These are phyloP conservation scores for Gautieria morchelliformis DNA, from an alignment of 768 basidiomycete genomes.

Conservation along the genomic window DNA sequence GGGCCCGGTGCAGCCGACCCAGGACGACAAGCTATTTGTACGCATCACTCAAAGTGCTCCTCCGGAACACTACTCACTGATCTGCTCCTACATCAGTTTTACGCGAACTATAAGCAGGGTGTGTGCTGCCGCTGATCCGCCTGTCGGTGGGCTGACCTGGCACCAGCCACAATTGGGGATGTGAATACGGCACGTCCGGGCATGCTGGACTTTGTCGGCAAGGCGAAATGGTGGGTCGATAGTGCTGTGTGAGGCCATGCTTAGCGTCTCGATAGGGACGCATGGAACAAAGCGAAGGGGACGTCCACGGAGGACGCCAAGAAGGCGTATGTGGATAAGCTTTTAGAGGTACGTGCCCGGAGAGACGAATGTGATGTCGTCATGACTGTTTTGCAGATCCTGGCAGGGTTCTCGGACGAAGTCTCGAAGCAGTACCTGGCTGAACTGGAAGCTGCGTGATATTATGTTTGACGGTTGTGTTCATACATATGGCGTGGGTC, in stretches of 20 bases:
- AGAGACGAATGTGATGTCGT: slow-evolving; percentile 17
- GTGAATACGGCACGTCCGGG: slow-evolving; percentile 56
- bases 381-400: slow-evolving; percentile 34
- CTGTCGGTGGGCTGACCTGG: background rate
- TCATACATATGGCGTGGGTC: too few species aligned
- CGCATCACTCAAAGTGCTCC: slow-evolving; percentile 21
- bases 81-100: slow-evolving; percentile 57
- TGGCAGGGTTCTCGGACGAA: slow-evolving; percentile 40
- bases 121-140: slow-evolving; percentile 10
- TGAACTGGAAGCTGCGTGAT: slow-evolving; percentile 47
- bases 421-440: slow-evolving; percentile 45
- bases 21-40: slow-evolving; percentile 74
- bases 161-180: slow-evolving; percentile 64
- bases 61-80: background rate
- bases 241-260: slow-evolving; percentile 6
- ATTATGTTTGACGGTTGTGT: background rate
- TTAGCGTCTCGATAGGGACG: slow-evolving; percentile 48
- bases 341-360: slow-evolving; percentile 43
- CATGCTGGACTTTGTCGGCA: slow-evolving; percentile 76
- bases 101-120: slow-evolving; percentile 93
- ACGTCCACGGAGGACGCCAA: slow-evolving; percentile 62
- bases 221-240: slow-evolving; percentile 73
- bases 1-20: slow-evolving; percentile 65
- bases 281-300: slow-evolving; percentile 73
- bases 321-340: slow-evolving; percentile 63